Conservation (phyloP, 2,329 filamentous ascomycete species). For the Dichotomopilus funicola region DNA sequence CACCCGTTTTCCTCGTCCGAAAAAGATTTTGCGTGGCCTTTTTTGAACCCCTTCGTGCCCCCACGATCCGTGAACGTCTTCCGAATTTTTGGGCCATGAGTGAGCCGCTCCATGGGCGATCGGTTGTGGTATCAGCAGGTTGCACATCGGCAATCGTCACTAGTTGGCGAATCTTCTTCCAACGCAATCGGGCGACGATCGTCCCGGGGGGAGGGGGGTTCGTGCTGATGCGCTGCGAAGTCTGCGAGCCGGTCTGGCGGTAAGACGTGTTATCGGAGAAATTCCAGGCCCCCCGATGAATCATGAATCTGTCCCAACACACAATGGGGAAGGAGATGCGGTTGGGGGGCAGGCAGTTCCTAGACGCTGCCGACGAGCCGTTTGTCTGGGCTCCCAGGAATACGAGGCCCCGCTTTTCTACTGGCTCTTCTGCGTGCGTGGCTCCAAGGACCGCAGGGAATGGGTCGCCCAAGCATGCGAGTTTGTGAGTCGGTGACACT, state of each 20-base stretch:
- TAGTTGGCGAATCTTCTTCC: constrained; percentile 1
- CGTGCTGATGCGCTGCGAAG: too few species aligned
- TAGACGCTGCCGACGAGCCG: not conserved
- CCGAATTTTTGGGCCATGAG: too few species aligned
- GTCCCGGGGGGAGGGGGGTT: not conserved
- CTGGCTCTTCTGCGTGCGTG: constrained; percentile 13
- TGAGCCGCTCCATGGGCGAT: too few species aligned
- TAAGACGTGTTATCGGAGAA: constrained; percentile 7
- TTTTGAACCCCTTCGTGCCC: too few species aligned
- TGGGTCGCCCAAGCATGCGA: constrained; percentile 5
- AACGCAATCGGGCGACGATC: constrained; percentile 2
- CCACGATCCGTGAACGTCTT: too few species aligned
- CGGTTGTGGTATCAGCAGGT: not conserved
- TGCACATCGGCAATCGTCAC: not conserved
- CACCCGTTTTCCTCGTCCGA: not conserved
- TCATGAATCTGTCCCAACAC: too few species aligned
- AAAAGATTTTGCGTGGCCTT: too few species aligned
- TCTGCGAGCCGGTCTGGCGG: constrained; percentile 6
- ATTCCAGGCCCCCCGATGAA: too few species aligned
- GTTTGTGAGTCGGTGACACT: not conserved
- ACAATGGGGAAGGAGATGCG: too few species aligned
- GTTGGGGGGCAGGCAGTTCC: not conserved
- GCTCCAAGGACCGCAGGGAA: constrained; percentile 15
- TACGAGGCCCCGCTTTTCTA: constrained; percentile 17
- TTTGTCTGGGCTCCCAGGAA: not conserved